Evolutionary conservation across 208 protist species (phyloP).

Genomic region (Trypanosoma boissoni): DNA sequence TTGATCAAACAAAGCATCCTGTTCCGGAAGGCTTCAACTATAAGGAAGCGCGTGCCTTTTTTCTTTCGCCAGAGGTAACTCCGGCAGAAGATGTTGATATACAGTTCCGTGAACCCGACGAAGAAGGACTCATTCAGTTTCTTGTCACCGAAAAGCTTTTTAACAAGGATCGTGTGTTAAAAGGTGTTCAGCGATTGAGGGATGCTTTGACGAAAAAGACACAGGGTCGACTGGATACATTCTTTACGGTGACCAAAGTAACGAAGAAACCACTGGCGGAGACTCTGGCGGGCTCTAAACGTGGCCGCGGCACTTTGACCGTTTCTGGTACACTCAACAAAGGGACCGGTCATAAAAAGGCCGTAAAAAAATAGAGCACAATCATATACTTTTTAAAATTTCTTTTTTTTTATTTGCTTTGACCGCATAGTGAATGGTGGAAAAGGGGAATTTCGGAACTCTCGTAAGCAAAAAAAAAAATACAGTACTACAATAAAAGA

Average conservation of each 20-base stretch:
- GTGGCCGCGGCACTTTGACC: slow-evolving; percentile 36
- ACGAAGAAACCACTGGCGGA: background rate
- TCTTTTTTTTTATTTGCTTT: background rate
- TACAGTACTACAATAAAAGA: too few relatives aligned
- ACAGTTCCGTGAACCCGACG: slow-evolving; percentile 96
- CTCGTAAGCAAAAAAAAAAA: too few relatives aligned
- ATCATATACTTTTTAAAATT: background rate
- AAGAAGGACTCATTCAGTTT: slow-evolving; percentile 96
- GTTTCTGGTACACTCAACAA: slow-evolving; percentile 72
- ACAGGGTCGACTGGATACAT: slow-evolving; percentile 87
- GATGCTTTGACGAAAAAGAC: slow-evolving; percentile 71
- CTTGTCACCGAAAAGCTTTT: slow-evolving; percentile 98
- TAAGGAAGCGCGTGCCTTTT: slow-evolving; percentile 89
- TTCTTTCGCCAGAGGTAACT: slow-evolving; percentile 91
- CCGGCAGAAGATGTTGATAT: slow-evolving; percentile 75
- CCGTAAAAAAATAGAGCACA: slow-evolving; percentile 69
- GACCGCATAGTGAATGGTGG: background rate
- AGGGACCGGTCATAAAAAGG: slow-evolving; percentile 69
- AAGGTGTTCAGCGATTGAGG: slow-evolving; percentile 77
- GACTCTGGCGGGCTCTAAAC: slow-evolving; percentile 39
- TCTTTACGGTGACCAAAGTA: slow-evolving; percentile 69
- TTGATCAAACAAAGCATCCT: slow-evolving; percentile 85
- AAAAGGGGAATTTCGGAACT: too few relatives aligned
- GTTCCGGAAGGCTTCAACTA: slow-evolving; percentile 90
- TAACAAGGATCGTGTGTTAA: slow-evolving; percentile 86